Evolutionary conservation across 106 monocot genomes (phyloP), one percentile per base, ranked within the genome.

Genomic region (Cymbidium sinense): DNA sequence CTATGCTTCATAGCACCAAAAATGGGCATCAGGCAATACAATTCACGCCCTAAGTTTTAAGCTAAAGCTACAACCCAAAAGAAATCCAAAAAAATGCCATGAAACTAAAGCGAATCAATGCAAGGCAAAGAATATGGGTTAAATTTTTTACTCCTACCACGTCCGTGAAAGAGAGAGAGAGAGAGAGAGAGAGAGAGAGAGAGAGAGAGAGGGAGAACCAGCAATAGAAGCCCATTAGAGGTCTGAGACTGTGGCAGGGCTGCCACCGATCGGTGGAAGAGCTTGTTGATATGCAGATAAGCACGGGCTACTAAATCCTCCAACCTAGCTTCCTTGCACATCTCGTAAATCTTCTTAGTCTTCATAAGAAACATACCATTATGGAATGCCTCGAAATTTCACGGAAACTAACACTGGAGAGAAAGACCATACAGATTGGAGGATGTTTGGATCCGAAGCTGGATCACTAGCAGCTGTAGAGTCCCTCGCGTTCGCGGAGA

Each of bases 241-340:
- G 88, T 79, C 76, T 81, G 86, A 2, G 96, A 93, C 20, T 91
- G 87, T 21, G 78, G 81, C 33, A 87, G 80, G 21, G 86, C 86
- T 1, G 83, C 70, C 43, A 90, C 77, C 27, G 88, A 88, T 29
- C 96, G 80, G 71, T 94, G 96, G 82, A 94, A 98, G 71, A 98
- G 87, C 87, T 98, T 98, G 85, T 91, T 90, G 34, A 98, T 79
- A 50, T 87, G 88, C 1, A 91, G 88, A 77, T 93, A 92, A 20
- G 91, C 88, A 52, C 94, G 81, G 13, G 94, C 88, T 23, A 94
- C 81, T 70, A 98, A 75, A 50, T 98, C 96, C 82, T 92, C 94
- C 77, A 88, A 90, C 28, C 51, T 78, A 43, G 70, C 88, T 75
- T 88, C 91, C 74, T 87, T 84, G 84, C 94, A 94, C 29, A 94